Percentiles rank a stretch among this genome's conserved stretches.
phyloP scores from a whole-genome alignment of 805 yeast species.

The Saturnispora sanitii region DNA sequence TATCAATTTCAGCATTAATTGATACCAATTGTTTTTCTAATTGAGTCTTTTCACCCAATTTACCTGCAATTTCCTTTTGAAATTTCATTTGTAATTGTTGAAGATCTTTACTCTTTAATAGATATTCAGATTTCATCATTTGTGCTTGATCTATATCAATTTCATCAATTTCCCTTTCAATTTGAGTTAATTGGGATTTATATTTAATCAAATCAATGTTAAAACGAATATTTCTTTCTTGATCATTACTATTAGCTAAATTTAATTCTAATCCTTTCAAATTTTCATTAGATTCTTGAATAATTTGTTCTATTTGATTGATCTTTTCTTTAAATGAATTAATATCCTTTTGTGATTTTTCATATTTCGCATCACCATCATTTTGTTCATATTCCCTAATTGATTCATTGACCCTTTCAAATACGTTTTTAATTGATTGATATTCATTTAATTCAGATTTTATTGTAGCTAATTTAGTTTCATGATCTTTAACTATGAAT shows the following conservation, averaged over 20 bases:
- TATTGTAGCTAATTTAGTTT: not conserved
- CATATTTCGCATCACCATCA: constrained; percentile 26
- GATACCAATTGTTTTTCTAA: constrained; percentile 58
- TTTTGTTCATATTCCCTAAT: constrained; percentile 25
- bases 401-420: constrained; percentile 36
- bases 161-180: constrained; percentile 21
- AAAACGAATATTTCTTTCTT: constrained; percentile 48
- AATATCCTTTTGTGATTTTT: constrained; percentile 24
- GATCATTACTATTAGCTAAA: constrained; percentile 42
- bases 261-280: constrained; percentile 57
- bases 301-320: not conserved
- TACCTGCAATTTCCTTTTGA: constrained; percentile 60
- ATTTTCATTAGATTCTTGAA: constrained; percentile 38
- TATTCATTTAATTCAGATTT: constrained; percentile 23
- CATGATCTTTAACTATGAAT: not conserved
- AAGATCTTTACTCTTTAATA: constrained; percentile 43
- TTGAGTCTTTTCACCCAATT: constrained; percentile 79
- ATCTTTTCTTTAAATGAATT: constrained; percentile 16
- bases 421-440: constrained; percentile 33
- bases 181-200: constrained; percentile 27
- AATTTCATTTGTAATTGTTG: constrained; percentile 41
- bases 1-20: constrained; percentile 47
- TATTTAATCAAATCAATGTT: constrained; percentile 37
- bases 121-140: constrained; percentile 48
- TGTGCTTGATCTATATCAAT: constrained; percentile 40